Evolutionary conservation across 1,139 yeast species (phyloP), one percentile per base, ranked within the genome.

Genomic region (Blastobotrys arbuscula): DNA sequence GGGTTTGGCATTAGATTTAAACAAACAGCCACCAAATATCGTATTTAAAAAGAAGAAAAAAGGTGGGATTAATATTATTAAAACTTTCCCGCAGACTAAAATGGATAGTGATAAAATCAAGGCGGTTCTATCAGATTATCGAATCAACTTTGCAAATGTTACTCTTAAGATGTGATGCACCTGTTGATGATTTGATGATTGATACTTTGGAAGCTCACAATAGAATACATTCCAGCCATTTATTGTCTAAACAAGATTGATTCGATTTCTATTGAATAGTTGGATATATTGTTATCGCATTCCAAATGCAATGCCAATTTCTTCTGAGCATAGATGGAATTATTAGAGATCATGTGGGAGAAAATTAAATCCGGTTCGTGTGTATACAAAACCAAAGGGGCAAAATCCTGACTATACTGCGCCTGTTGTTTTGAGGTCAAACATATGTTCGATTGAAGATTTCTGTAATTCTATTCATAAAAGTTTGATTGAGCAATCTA

Each of bases 381-480:
- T 92, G 15, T 92, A 90, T 70, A 92, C 99, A 9, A 92, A 92
- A 65, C 98, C 98, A 45, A 92, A 89, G 75, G 98, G 98, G 28
- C 79, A 76, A 59, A 74, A 84, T 59, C 98, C 99, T 4, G 99
- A 94, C 67, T 94, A 90, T 66, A 76, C 76, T 41, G 97, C 92
- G 61, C 99, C 99, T 1, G 94, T 92, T 54, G 97, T 92, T 50
- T 73, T 92, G 63, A 78, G 95, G 64, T 79, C 77, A 51, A 90
- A 82, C 56, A 79, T 84, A 55, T 82, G 92, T 65, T 72, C 96
- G 0, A 95, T 92, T 44, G 96, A 86, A 67, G 97, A 92, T 67
- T 92, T 92, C 68, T 92, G 98, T 79, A 88, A 89, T 68, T 85
- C 92, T 56, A 94, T 92, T 59, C 99, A 92, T 74, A 92, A 90